Conservation (phyloP, 2,329 filamentous ascomycete genomes). For the Verticillium klebahnii region DNA sequence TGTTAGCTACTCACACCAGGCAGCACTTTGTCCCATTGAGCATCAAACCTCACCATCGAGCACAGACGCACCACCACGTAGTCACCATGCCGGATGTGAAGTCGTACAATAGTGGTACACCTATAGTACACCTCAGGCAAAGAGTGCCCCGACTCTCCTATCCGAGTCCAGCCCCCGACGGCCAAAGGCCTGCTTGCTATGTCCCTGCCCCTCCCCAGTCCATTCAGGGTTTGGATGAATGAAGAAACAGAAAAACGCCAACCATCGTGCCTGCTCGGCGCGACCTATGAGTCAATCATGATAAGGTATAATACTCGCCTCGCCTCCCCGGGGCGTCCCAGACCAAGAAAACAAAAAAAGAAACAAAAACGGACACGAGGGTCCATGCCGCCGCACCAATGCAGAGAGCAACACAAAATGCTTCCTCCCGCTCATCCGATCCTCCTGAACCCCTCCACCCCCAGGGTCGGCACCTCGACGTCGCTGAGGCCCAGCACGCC, state of each 20-base stretch:
- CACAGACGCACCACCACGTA: no score
- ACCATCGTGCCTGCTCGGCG: background rate
- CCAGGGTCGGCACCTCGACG: conserved; percentile 53
- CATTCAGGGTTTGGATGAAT: background rate
- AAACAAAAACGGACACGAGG: background rate
- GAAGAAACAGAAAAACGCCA: background rate
- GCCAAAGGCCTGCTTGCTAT: no score
- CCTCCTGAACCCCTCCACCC: conserved; percentile 35
- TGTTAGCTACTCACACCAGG: no score
- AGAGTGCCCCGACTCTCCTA: no score
- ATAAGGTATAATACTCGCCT: background rate
- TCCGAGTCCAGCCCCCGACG: no score
- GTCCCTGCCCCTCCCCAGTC: no score
- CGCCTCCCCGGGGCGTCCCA: background rate
- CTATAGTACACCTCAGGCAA: no score
- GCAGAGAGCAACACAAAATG: background rate
- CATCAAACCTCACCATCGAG: no score
- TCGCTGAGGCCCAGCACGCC: conserved; percentile 62
- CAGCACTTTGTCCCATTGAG: no score
- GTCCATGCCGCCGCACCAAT: conserved; percentile 1
- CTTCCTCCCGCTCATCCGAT: conserved; percentile 6
- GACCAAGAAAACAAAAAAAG: background rate
- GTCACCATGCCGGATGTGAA: no score
- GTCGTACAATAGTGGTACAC: no score
- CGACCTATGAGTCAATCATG: background rate